phyloP scores from a whole-genome alignment of 1,284 basidiomycete species.

The Amylostereum areolatum region DNA sequence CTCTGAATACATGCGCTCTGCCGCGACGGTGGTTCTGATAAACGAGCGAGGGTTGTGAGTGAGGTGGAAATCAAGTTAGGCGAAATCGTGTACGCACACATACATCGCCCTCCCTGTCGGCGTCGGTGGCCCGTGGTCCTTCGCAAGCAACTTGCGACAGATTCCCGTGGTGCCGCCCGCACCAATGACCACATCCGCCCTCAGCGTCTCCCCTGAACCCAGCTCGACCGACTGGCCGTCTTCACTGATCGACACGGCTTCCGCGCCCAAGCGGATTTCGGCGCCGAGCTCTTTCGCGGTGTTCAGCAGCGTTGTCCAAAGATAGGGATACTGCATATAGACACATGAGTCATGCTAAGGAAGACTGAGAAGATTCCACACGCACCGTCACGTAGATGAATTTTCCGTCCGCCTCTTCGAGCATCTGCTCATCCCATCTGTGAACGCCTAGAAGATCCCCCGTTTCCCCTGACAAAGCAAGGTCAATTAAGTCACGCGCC shows the following conservation, averaged over 20 bases:
- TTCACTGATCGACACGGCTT: slow-evolving; percentile 34
- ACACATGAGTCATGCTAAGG: not conserved
- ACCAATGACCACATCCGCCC: slow-evolving; percentile 56
- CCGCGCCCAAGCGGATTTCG: slow-evolving; percentile 31
- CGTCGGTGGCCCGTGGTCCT: slow-evolving; percentile 16
- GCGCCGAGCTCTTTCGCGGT: slow-evolving; percentile 40
- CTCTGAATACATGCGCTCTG: slow-evolving; percentile 31
- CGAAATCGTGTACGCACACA: slow-evolving; percentile 29
- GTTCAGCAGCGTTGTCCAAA: slow-evolving; percentile 32
- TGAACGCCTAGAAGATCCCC: slow-evolving; percentile 46
- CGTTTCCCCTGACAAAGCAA: slow-evolving; percentile 28
- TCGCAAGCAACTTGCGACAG: slow-evolving; percentile 24
- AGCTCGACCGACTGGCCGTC: slow-evolving; percentile 27
- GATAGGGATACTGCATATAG: slow-evolving; percentile 31
- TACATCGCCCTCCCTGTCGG: slow-evolving; percentile 30
- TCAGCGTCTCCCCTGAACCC: slow-evolving; percentile 38
- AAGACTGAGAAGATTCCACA: slow-evolving; percentile 8
- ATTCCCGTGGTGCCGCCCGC: slow-evolving; percentile 49
- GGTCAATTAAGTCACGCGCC: not conserved
- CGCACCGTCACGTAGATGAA: slow-evolving; percentile 45
- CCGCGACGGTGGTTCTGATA: slow-evolving; percentile 36
- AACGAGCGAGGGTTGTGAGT: slow-evolving; percentile 4
- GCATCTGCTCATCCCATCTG: slow-evolving; percentile 46
- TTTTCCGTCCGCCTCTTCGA: slow-evolving; percentile 48
- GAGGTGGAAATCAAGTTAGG: not conserved